Conservation (phyloP, 768 basidiomycete genomes). For the Lentinula aciculospora region DNA sequence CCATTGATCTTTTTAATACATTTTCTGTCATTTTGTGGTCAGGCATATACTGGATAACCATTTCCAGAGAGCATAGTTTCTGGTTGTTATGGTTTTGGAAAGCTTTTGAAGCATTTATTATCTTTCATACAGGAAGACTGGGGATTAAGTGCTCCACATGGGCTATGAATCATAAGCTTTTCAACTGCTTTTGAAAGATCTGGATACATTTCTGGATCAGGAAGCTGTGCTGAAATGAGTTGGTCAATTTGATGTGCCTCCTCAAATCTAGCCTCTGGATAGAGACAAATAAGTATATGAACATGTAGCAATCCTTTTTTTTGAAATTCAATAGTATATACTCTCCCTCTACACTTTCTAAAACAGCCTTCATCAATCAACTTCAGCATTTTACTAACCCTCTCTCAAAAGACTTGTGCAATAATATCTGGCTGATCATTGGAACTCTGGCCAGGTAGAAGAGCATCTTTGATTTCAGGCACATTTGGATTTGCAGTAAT, state of each 20-base stretch:
- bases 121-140: conserved; percentile 29
- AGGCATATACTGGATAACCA: conserved; percentile 19
- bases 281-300: conserved; percentile 40
- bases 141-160: conserved; percentile 21
- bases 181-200: conserved; percentile 26
- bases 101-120: conserved; percentile 25
- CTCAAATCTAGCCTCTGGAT: conserved; percentile 20
- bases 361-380: conserved; percentile 33
- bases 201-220: conserved; percentile 31
- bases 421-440: conserved; percentile 41
- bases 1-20: conserved; percentile 15
- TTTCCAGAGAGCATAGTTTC: conserved; percentile 14
- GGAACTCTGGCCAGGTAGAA: conserved; percentile 22
- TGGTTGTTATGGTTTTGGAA: conserved; percentile 21
- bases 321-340: conserved; percentile 54
- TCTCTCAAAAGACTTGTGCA: conserved; percentile 37
- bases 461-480: conserved; percentile 14
- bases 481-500: conserved; percentile 9
- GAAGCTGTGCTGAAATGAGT: conserved; percentile 31
- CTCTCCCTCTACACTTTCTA: conserved; percentile 32
- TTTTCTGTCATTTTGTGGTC: conserved; percentile 24
- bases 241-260: conserved; percentile 25
- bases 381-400: conserved; percentile 32
- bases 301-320: conserved; percentile 50
- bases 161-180: conserved; percentile 38